These are phyloP conservation scores for Amphicarpaea edgeworthii DNA, from an alignment of 306 rosid species.

Conservation along the genomic window DNA sequence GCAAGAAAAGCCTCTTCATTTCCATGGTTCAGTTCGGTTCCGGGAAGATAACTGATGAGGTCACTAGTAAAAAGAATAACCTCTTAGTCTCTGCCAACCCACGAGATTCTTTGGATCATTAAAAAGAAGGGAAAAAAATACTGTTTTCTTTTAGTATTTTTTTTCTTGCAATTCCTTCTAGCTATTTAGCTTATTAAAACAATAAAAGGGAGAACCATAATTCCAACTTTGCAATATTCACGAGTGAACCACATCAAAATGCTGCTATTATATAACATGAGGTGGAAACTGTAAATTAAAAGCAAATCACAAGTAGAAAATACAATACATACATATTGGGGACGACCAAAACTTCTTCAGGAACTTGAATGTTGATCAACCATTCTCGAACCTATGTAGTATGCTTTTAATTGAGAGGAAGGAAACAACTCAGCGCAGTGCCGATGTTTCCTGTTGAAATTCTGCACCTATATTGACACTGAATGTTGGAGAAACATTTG, in stretches of 20 bases:
- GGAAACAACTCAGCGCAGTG: constrained; percentile 37
- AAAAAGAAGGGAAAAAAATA: constrained; percentile 8
- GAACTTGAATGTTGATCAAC: constrained; percentile 43
- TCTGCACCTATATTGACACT: constrained; percentile 33
- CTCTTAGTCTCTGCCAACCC: constrained; percentile 10
- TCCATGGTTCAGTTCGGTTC: constrained; percentile 29
- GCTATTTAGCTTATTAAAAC: constrained; percentile 33
- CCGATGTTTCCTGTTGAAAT: constrained; percentile 31
- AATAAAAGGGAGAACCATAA: constrained; percentile 31
- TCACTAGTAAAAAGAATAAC: neutral
- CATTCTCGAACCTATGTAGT: constrained; percentile 33
- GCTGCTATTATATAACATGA: constrained; percentile 43
- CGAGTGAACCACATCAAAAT: constrained; percentile 27
- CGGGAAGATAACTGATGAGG: constrained; percentile 25
- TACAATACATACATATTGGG: constrained; percentile 53
- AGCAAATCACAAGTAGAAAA: constrained; percentile 47
- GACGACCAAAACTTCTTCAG: constrained; percentile 45
- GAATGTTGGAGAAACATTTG: constrained; percentile 30
- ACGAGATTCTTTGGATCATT: constrained; percentile 24
- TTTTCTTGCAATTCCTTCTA: constrained; percentile 28
- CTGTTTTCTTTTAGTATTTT: constrained; percentile 17
- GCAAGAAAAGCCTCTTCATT: constrained; percentile 28
- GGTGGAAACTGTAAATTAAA: constrained; percentile 30
- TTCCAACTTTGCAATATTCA: constrained; percentile 25
- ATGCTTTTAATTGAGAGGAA: constrained; percentile 27